These are phyloP conservation scores for Kickxella alabastrina DNA, from an alignment of 192 early-diverging fungal species.

Conservation along the genomic window DNA sequence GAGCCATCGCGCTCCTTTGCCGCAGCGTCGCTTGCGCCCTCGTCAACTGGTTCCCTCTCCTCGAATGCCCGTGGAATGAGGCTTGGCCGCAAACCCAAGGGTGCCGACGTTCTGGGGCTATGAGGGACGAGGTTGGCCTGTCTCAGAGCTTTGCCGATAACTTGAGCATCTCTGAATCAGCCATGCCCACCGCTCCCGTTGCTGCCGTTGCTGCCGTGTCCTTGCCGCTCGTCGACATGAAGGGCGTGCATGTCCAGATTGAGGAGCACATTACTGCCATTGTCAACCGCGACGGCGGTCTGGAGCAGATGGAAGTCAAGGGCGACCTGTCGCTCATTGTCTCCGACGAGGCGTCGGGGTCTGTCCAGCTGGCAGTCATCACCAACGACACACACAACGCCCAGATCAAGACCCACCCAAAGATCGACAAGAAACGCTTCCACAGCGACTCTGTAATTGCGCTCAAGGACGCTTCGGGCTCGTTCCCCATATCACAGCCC, in stretches of 20 bases:
- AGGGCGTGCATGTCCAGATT: conserved; percentile 80
- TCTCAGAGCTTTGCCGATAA: conserved; percentile 43
- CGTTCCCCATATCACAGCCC: conserved; percentile 83
- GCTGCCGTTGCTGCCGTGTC: conserved; percentile 8
- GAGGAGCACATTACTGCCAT: conserved; percentile 84
- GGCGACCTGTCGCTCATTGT: conserved; percentile 84
- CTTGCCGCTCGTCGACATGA: conserved; percentile 48
- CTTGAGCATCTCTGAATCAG: conserved; percentile 18
- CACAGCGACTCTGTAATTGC: conserved; percentile 65
- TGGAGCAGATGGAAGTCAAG: conserved; percentile 91
- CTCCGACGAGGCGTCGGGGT: conserved; percentile 59
- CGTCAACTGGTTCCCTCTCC: conserved; percentile 15
- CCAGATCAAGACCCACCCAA: conserved; percentile 97
- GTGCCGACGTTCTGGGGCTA: conserved; percentile 74
- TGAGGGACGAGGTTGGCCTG: conserved; percentile 79
- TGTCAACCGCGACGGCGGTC: conserved; percentile 85
- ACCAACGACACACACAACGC: conserved; percentile 60
- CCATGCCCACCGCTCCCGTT: background rate
- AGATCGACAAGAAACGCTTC: conserved; percentile 91
- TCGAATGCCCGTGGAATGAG: conserved; percentile 83
- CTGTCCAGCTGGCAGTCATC: conserved; percentile 61
- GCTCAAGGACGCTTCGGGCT: conserved; percentile 73
- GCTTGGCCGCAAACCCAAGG: conserved; percentile 86
- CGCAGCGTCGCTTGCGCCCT: conserved; percentile 12
- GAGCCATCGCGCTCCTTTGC: conserved; percentile 36